Conservation (phyloP, 2,329 filamentous ascomycete genomes). For the Berkeleyomyces basicola region DNA sequence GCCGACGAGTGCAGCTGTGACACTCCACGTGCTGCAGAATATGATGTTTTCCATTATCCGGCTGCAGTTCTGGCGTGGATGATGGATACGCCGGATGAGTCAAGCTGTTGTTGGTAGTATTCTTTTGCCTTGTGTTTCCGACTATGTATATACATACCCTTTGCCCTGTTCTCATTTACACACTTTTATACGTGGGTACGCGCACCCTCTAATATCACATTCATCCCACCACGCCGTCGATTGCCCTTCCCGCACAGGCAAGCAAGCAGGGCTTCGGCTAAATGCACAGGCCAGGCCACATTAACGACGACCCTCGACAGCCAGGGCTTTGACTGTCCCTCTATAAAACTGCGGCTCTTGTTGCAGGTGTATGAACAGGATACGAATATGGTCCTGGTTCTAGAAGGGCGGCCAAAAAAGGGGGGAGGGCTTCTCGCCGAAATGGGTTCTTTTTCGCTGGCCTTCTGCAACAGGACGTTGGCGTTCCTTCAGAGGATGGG, state of each 20-base stretch:
- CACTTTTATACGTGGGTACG: background rate
- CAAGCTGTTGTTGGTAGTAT: background rate
- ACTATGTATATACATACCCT: background rate
- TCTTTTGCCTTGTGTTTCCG: background rate
- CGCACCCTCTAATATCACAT: background rate
- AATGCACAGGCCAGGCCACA: background rate
- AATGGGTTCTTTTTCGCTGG: background rate
- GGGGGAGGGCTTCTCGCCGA: background rate
- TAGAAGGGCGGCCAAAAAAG: background rate
- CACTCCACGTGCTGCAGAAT: slow-evolving; percentile 53
- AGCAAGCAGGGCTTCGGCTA: background rate
- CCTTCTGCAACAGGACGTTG: background rate
- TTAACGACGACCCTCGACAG: background rate
- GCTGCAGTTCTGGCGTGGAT: slow-evolving; percentile 34
- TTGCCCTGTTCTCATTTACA: background rate
- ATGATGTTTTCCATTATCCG: slow-evolving; percentile 56
- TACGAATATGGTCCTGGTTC: background rate
- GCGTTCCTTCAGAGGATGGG: slow-evolving; percentile 3
- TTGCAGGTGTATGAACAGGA: background rate
- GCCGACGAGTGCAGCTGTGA: slow-evolving; percentile 47
- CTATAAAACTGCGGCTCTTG: background rate
- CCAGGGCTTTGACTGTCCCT: background rate
- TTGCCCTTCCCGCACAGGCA: background rate
- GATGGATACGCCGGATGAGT: background rate
- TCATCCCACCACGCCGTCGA: background rate